Conservation (phyloP, 805 yeast species). For the Danielia oregonensis region DNA sequence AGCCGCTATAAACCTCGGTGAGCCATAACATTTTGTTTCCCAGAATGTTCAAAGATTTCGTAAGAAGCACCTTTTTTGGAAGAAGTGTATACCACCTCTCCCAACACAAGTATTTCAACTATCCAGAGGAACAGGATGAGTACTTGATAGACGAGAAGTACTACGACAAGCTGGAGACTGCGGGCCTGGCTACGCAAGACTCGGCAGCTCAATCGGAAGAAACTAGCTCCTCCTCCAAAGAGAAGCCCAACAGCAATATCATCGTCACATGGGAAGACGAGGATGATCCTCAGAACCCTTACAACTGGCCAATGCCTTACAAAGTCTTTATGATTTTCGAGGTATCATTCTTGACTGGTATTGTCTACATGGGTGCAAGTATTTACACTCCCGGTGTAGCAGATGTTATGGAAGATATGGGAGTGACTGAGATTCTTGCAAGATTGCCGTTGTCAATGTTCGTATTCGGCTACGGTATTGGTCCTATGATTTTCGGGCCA, state of each 20-base stretch:
- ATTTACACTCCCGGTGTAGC: conserved; percentile 51
- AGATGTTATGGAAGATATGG: conserved; percentile 41
- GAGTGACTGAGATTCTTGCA: conserved; percentile 41
- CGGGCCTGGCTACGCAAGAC: neutral
- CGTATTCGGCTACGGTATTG: conserved; percentile 58
- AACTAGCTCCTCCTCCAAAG: too few species aligned
- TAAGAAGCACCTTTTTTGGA: conserved; percentile 30
- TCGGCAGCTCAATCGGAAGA: too few species aligned
- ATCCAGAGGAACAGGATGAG: conserved; percentile 24
- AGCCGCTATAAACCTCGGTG: too few species aligned
- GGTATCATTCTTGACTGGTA: conserved; percentile 43
- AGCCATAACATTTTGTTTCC: too few species aligned
- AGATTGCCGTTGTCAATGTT: conserved; percentile 50
- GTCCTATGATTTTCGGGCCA: conserved; percentile 57
- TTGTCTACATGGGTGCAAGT: conserved; percentile 55
- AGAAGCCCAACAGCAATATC: neutral
- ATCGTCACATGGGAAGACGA: conserved; percentile 34
- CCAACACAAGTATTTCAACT: conserved; percentile 16
- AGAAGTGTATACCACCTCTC: conserved; percentile 22
- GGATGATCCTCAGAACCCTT: conserved; percentile 54
- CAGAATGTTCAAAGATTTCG: conserved; percentile 11
- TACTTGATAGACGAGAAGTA: conserved; percentile 32
- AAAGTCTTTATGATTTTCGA: conserved; percentile 36
- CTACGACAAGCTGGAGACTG: conserved; percentile 2
- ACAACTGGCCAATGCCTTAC: conserved; percentile 47